phyloP scores from a whole-genome alignment of 768 basidiomycete genomes.

The Podaxis sp. region DNA sequence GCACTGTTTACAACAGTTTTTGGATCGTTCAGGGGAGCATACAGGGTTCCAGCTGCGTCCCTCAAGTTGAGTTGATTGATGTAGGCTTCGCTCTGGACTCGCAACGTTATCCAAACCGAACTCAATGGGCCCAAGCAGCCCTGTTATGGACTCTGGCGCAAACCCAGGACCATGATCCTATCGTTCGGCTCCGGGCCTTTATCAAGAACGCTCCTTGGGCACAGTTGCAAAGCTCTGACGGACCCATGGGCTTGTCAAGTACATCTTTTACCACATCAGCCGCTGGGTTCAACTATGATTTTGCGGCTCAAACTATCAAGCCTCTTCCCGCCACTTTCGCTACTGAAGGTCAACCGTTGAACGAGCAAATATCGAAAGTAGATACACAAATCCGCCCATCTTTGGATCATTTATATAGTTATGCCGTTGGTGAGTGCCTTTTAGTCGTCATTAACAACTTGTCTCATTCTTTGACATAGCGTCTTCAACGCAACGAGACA shows the following conservation, averaged over 20 bases:
- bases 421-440: slow-evolving; percentile 50
- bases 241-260: slow-evolving; percentile 33
- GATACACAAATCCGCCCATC: slow-evolving; percentile 34
- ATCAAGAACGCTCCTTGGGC: slow-evolving; percentile 51
- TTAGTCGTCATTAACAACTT: neutral
- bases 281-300: slow-evolving; percentile 59
- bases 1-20: slow-evolving; percentile 45
- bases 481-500: slow-evolving; percentile 51
- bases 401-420: slow-evolving; percentile 60
- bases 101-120: slow-evolving; percentile 44
- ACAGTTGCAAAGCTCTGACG: slow-evolving; percentile 36
- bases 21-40: slow-evolving; percentile 50
- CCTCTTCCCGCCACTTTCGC: slow-evolving; percentile 46
- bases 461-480: slow-evolving; percentile 36
- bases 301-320: slow-evolving; percentile 52
- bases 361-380: slow-evolving; percentile 44
- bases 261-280: slow-evolving; percentile 39
- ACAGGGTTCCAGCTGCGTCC: slow-evolving; percentile 44
- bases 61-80: slow-evolving; percentile 57
- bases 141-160: slow-evolving; percentile 60
- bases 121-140: slow-evolving; percentile 57
- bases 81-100: slow-evolving; percentile 45
- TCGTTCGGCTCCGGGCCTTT: slow-evolving; percentile 43
- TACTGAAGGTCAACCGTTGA: slow-evolving; percentile 44
- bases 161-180: slow-evolving; percentile 43